Conservation (phyloP, 164 flowering plant genomes). For the Echeveria elegans region DNA sequence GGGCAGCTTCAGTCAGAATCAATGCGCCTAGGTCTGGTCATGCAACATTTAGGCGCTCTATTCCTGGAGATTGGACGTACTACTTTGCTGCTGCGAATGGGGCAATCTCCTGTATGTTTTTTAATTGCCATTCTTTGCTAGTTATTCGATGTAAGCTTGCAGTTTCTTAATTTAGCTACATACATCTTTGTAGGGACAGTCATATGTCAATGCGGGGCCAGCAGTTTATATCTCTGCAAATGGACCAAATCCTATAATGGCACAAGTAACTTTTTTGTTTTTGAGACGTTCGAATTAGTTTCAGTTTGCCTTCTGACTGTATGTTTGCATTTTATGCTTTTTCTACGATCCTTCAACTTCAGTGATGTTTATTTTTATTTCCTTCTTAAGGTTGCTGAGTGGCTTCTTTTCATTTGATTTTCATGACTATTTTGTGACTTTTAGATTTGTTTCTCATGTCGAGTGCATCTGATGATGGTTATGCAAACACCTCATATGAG, state of each 20-base stretch:
- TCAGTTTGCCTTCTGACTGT: not conserved
- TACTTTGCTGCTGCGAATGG: slow-evolving; percentile 74
- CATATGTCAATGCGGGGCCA: slow-evolving; percentile 84
- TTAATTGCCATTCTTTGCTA: slow-evolving; percentile 1
- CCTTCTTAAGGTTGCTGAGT: not conserved
- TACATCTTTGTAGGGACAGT: slow-evolving; percentile 50
- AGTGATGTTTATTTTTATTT: not conserved
- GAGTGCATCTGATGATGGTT: not conserved
- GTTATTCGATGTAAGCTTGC: not conserved
- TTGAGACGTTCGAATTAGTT: not conserved
- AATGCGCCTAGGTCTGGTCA: slow-evolving; percentile 55
- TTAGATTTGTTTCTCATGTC: not conserved
- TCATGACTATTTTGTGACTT: not conserved
- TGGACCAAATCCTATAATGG: slow-evolving; percentile 98
- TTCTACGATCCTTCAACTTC: not conserved
- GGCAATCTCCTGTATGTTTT: slow-evolving; percentile 72
- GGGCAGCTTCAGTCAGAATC: slow-evolving; percentile 68
- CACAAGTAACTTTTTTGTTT: slow-evolving; percentile 52
- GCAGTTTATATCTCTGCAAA: slow-evolving; percentile 82
- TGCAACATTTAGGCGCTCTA: slow-evolving; percentile 96
- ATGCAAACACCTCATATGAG: not conserved
- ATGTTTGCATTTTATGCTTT: not conserved
- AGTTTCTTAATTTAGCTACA: not conserved
- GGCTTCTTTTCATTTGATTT: no score
- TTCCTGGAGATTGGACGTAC: slow-evolving; percentile 93